Evolutionary conservation across 441 rosid species (phyloP).

Genomic region (Syzygium malaccense): DNA sequence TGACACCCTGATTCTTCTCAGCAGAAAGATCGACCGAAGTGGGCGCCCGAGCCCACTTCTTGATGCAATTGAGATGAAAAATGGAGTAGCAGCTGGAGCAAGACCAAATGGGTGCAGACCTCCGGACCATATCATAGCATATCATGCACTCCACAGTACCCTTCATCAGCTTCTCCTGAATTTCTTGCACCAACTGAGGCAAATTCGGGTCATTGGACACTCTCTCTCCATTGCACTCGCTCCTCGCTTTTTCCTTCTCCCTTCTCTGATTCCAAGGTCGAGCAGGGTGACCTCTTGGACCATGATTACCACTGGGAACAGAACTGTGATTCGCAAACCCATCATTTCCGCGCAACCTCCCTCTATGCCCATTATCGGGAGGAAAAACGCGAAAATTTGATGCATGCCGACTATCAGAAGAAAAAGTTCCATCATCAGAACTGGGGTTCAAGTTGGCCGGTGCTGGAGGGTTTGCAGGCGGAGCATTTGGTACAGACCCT

Average conservation of each 20-base stretch:
- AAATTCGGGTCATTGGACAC: slow-evolving; percentile 42
- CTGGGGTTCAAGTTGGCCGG: slow-evolving; percentile 6
- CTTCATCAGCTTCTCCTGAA: slow-evolving; percentile 81
- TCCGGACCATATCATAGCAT: slow-evolving; percentile 87
- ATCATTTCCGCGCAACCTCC: neutral
- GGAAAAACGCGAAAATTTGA: neutral
- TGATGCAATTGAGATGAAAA: slow-evolving; percentile 87
- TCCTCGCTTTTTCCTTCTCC: slow-evolving; percentile 26
- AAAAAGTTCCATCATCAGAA: slow-evolving; percentile 3
- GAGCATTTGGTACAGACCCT: slow-evolving; percentile 23
- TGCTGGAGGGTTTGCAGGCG: slow-evolving; percentile 12
- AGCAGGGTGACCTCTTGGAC: slow-evolving; percentile 17
- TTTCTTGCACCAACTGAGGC: slow-evolving; percentile 93
- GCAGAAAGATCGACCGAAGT: slow-evolving; percentile 73
- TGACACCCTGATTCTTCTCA: slow-evolving; percentile 81
- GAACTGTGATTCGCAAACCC: neutral
- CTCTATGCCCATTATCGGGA: slow-evolving; percentile 18
- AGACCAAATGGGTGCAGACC: slow-evolving; percentile 89
- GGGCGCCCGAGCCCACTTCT: slow-evolving; percentile 98
- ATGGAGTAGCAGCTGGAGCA: slow-evolving; percentile 94
- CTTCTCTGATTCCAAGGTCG: slow-evolving; percentile 32
- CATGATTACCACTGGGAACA: slow-evolving; percentile 23
- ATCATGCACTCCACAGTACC: slow-evolving; percentile 92
- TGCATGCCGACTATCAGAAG: neutral
- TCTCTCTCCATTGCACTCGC: slow-evolving; percentile 11